Conservation (phyloP, 2,329 filamentous ascomycete species). For the Hymenoscyphus fructigenus region DNA sequence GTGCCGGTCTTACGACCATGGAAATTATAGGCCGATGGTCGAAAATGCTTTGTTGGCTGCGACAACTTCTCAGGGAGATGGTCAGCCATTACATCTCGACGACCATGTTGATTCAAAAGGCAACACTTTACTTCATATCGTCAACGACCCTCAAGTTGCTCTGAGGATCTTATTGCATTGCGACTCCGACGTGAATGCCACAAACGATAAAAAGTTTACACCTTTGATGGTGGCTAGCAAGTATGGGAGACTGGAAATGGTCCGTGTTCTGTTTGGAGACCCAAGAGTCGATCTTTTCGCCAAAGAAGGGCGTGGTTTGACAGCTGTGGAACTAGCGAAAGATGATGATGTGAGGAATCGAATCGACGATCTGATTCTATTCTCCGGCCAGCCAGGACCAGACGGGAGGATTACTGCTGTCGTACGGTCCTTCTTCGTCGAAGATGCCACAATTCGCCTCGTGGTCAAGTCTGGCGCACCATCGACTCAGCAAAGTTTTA, state of each 20-base stretch:
- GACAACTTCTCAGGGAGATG: slow-evolving; percentile 71
- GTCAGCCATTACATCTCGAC: slow-evolving; percentile 79
- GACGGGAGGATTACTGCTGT: slow-evolving; percentile 88
- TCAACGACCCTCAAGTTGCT: slow-evolving; percentile 80
- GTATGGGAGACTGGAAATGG: slow-evolving; percentile 92
- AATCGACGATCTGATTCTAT: slow-evolving; percentile 88
- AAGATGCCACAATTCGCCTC: slow-evolving; percentile 89
- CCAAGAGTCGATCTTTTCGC: slow-evolving; percentile 81
- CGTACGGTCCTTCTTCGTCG: slow-evolving; percentile 93
- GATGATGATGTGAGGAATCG: slow-evolving; percentile 96
- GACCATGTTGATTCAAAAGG: slow-evolving; percentile 91
- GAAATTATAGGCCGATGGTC: slow-evolving; percentile 84
- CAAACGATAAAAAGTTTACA: slow-evolving; percentile 93
- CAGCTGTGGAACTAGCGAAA: slow-evolving; percentile 93
- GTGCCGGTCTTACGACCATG: slow-evolving; percentile 92
- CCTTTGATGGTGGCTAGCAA: slow-evolving; percentile 98
- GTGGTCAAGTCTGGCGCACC: slow-evolving; percentile 93
- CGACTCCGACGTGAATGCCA: slow-evolving; percentile 94
- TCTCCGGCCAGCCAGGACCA: slow-evolving; percentile 68
- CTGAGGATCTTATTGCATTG: slow-evolving; percentile 74
- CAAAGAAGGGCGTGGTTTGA: slow-evolving; percentile 82
- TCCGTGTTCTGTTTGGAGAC: slow-evolving; percentile 83
- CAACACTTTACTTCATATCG: slow-evolving; percentile 93
- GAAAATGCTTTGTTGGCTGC: slow-evolving; percentile 75
- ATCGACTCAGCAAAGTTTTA: slow-evolving; percentile 77